Evolutionary conservation across 2,329 filamentous ascomycete species (phyloP).

Genomic region (Fusarium devonianum): DNA sequence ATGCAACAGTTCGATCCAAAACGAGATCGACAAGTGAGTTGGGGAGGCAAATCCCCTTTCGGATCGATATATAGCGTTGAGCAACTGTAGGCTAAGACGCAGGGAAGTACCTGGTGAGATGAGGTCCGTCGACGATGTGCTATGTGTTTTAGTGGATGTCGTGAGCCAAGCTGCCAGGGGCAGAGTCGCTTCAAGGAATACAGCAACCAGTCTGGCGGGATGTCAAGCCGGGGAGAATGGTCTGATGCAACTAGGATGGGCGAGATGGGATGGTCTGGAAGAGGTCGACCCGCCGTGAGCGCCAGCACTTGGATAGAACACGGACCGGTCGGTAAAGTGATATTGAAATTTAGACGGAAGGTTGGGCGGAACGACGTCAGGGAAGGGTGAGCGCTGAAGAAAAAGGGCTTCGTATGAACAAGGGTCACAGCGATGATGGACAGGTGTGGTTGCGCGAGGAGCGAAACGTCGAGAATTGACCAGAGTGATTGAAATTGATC

Average conservation of each 20-base stretch:
- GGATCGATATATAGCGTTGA: not conserved
- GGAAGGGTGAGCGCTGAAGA: not conserved
- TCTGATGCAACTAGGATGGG: conserved; percentile 40
- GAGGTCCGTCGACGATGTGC: conserved; percentile 21
- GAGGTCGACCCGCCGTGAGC: conserved; percentile 21
- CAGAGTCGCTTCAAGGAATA: conserved; percentile 30
- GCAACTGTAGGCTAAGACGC: not conserved
- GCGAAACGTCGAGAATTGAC: conserved; percentile 10
- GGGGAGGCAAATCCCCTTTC: not conserved
- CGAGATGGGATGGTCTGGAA: conserved; percentile 35
- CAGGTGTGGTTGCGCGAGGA: not conserved
- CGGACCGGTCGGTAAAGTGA: conserved; percentile 13
- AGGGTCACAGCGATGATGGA: not conserved
- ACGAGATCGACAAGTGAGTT: not conserved
- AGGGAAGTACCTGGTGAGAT: conserved; percentile 3
- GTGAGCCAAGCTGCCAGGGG: conserved; percentile 32
- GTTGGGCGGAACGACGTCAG: conserved; percentile 7
- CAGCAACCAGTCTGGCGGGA: conserved; percentile 37
- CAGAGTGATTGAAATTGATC: conserved; percentile 13
- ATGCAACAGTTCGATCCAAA: conserved; percentile 26
- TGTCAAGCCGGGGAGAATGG: conserved; percentile 32
- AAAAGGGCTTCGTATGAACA: conserved; percentile 4
- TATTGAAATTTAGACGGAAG: conserved; percentile 11
- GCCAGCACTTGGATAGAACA: conserved; percentile 36
- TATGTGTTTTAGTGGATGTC: conserved; percentile 26